Evolutionary conservation across 768 basidiomycete genomes (phyloP).

Genomic region (Leccinum subtestaceum): DNA sequence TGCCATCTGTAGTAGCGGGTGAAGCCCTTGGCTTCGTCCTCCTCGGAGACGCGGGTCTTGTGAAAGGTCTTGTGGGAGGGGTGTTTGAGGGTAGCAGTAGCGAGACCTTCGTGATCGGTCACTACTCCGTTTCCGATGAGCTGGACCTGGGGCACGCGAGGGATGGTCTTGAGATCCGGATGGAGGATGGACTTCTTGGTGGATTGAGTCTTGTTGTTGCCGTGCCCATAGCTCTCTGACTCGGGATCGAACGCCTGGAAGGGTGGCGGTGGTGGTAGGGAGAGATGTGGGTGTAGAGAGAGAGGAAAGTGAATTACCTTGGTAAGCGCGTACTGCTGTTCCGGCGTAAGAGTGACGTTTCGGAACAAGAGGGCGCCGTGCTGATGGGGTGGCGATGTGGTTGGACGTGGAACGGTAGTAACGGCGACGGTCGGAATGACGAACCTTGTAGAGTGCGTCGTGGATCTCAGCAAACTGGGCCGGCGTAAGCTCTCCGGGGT

Average conservation of each 20-base stretch:
- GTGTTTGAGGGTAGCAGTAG: slow-evolving; percentile 77
- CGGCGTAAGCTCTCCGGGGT: slow-evolving; percentile 60
- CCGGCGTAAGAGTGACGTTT: slow-evolving; percentile 63
- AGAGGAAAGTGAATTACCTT: slow-evolving; percentile 49
- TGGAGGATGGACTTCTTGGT: slow-evolving; percentile 81
- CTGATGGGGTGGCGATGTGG: slow-evolving; percentile 34
- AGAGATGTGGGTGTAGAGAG: background rate
- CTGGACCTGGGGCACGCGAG: slow-evolving; percentile 85
- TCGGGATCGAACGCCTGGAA: slow-evolving; percentile 74
- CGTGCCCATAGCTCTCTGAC: slow-evolving; percentile 71
- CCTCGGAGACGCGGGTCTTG: slow-evolving; percentile 67
- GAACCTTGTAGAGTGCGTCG: slow-evolving; percentile 74
- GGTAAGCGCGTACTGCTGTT: slow-evolving; percentile 81
- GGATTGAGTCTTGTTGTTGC: slow-evolving; percentile 79
- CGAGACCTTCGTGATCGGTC: slow-evolving; percentile 77
- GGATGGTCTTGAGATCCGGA: slow-evolving; percentile 88
- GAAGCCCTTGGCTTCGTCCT: slow-evolving; percentile 71
- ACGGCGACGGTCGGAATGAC: background rate
- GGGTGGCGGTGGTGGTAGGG: slow-evolving; percentile 8
- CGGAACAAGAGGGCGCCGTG: slow-evolving; percentile 75
- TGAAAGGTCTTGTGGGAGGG: slow-evolving; percentile 87
- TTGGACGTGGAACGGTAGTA: background rate
- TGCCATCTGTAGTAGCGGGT: slow-evolving; percentile 95
- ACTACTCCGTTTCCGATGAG: slow-evolving; percentile 87
- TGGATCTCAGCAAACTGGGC: slow-evolving; percentile 66